Evolutionary conservation across 2,329 filamentous ascomycete genomes (phyloP), one percentile per base, ranked within the genome.

Genomic region (Trichoderma oligosporum): DNA sequence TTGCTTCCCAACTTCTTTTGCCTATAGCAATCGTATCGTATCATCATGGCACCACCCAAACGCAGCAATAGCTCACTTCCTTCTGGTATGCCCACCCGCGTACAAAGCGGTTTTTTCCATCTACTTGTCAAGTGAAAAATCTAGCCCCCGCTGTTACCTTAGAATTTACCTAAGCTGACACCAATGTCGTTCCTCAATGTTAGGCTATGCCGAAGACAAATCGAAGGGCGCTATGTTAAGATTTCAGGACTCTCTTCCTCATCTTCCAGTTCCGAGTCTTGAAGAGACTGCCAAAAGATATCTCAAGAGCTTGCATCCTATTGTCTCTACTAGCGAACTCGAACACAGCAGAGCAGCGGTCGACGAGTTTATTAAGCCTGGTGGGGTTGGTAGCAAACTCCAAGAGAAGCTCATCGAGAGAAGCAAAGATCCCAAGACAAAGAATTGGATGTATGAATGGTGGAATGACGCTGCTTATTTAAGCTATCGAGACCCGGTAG

Each of bases 391-490:
- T 61, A 82, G 87, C 71, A 84, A 84, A 67, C 85, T 99, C 41
- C 94, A 99, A 77, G 87, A 96, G 70, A 89, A 93, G 73, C 80
- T 99, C 63, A 67, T 93, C 51, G 90, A 88, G 58, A 84, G 85
- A 62, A 83, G 89, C 61, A 88, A 91, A 65, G 84, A 96, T 64
- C 87, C 92, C 48, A 86, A 88, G 61, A 77, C 82, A 70, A 91
- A 88, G 77, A 99, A 97, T 76, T 99, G 94, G 94, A 81, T 99
- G 57, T 86, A 88, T 65, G 93, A 99, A 66, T 99, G 94, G 94
- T 99, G 94, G 94, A 97, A 99, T 73, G 85, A 96, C 53, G 84
- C 86, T 4, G 94, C 94, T 58, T 99, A 99, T 76, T 84, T 99
- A 63, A 82, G 77, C 63, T 97, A 97, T 78, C 88, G 93, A 64